These are phyloP conservation scores for Yarrowia bubula DNA, from an alignment of 805 yeast species.

Conservation along the genomic window DNA sequence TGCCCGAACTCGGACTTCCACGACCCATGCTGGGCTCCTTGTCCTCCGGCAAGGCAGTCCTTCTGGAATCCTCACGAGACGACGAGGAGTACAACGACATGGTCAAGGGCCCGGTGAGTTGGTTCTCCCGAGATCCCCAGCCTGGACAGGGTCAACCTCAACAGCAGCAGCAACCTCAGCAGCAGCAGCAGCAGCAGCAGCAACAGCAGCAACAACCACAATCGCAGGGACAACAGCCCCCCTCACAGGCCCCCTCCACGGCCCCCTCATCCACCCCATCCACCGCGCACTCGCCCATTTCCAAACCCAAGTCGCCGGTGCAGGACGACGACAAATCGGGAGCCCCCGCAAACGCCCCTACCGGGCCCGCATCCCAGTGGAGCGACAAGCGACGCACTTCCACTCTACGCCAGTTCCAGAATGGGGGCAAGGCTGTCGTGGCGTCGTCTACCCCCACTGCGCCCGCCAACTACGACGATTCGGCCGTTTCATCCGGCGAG, in stretches of 20 bases:
- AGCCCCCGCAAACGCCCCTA: constrained; percentile 22
- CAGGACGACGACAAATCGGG: not conserved
- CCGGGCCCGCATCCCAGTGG: constrained; percentile 28
- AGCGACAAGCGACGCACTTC: constrained; percentile 25
- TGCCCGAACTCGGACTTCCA: constrained; percentile 17
- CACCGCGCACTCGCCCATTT: constrained; percentile 23
- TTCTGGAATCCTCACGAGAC: constrained; percentile 8
- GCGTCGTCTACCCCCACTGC: constrained; percentile 14
- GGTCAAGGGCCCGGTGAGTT: constrained; percentile 27
- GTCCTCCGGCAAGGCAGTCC: constrained; percentile 25
- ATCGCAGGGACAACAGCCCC: constrained; percentile 27
- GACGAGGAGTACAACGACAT: constrained; percentile 29
- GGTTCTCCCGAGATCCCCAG: constrained; percentile 25
- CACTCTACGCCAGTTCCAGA: constrained; percentile 15
- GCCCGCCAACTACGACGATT: constrained; percentile 13
- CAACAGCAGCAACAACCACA: constrained; percentile 12
- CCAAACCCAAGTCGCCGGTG: constrained; percentile 17
- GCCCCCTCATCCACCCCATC: constrained; percentile 7
- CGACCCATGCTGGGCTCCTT: constrained; percentile 17
- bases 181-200: not conserved
- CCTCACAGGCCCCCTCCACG: not conserved
- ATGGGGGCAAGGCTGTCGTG: constrained; percentile 11
- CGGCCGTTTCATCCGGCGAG: constrained; percentile 1
- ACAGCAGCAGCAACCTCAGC: constrained; percentile 14
- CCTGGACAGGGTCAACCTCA: not conserved